Evolutionary conservation across 345 rosid genomes (phyloP), one percentile per base, ranked within the genome.

Genomic region (Cardamine occulta): DNA sequence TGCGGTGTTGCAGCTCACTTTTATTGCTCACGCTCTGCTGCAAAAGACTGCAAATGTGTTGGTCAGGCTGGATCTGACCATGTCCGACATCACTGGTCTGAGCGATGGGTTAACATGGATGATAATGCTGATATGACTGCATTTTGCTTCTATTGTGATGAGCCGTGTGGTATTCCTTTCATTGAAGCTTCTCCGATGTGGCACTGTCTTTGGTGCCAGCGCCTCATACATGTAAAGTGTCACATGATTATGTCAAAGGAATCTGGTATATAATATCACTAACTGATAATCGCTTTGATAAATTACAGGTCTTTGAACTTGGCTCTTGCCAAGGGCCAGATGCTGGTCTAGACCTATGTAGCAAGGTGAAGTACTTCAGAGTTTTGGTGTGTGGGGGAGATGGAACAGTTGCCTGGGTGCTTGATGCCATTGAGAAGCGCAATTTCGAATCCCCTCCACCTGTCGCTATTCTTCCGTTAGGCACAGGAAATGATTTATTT

Each of bases 351-450:
- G 85, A 88, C 67, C 71, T 91, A 72, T 91, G 80, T 81, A 84
- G 88, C 68, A 79, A 77, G 60, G 83, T 86, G 42, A 89, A 83
- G 28, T 87, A 88, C 73, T 91, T 88, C 56, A 85, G 90, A 77
- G 86, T 88, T 79, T 83, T 91, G 80, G 92, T 86, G 15, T 88
- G 97, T 68, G 97, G 97, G 47, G 97, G 97, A 62, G 97, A 91
- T 82, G 97, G 97, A 39, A 88, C 97, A 28, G 93, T 88, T 84
- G 87, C 87, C 49, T 91, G 97, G 97, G 90, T 91, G 69, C 86
- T 91, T 56, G 88, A 86, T 73, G 87, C 86, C 18, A 87, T 91
- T 70, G 97, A 91, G 81, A 87, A 72, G 75, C 89, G 78, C 49
- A 87, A 87, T 80, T 87, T 87, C 1, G 89, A 85, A 55, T 87